Evolutionary conservation across 2,329 filamentous ascomycete species (phyloP).

Genomic region (Hymenoscyphus fructigenus): DNA sequence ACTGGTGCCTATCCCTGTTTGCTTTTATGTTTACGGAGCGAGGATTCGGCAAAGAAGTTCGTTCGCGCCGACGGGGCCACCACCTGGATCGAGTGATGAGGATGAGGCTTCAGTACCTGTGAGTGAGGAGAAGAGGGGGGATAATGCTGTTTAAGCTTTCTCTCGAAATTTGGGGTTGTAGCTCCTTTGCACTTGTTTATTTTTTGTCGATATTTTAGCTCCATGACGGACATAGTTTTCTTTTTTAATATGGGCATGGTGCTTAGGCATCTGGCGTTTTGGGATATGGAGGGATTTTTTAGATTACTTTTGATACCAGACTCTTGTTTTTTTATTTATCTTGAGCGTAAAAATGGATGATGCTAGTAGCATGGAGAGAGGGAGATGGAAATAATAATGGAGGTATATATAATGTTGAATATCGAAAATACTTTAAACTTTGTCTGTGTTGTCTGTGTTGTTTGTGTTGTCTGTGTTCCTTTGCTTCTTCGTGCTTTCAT

Average conservation of each 20-base stretch:
- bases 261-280: background rate
- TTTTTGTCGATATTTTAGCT: background rate
- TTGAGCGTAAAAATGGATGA: background rate
- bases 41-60: slow-evolving; percentile 55
- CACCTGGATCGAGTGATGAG: slow-evolving; percentile 20
- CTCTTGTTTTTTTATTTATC: background rate
- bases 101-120: slow-evolving; percentile 17
- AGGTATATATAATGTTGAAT: background rate
- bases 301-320: background rate
- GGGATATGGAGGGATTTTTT: background rate
- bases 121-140: slow-evolving; percentile 17
- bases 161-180: too few species aligned
- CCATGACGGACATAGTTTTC: background rate
- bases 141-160: slow-evolving; percentile 13
- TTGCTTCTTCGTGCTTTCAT: too few species aligned
- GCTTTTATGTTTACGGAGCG: slow-evolving; percentile 61
- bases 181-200: background rate
- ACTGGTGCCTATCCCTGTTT: slow-evolving; percentile 61
- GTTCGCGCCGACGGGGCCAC: slow-evolving; percentile 51
- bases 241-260: background rate
- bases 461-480: too few species aligned
- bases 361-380: background rate
- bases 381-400: background rate
- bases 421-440: background rate
- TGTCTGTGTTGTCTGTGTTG: too few species aligned